Evolutionary conservation across 1,284 basidiomycete genomes (phyloP), one percentile per base, ranked within the genome.

Genomic region (Cryptococcus sp.): DNA sequence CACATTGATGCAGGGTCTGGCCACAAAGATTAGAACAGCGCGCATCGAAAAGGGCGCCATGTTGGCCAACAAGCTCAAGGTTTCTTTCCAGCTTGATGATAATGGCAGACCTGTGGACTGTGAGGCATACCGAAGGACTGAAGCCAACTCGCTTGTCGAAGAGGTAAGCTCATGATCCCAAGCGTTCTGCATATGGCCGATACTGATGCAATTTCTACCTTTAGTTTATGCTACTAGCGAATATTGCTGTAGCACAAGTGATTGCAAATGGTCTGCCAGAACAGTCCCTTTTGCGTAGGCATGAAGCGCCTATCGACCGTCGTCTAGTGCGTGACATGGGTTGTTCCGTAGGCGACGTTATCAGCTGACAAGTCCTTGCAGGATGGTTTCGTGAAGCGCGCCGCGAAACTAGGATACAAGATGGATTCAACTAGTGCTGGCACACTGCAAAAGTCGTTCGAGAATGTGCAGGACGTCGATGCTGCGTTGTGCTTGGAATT

Each of bases 261-360:
- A 88, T 98, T 67, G 95, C 93, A 22, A 88, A 93, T 40, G 88
- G 93, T 64, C 84, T 98, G 45, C 93, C 95, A 40, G 95, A 99
- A 73, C 91, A 97, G 75, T 91, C 95, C 19, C 84, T 99, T 35
- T 85, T 99, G 47, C 88, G 94, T 59, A 89, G 95, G 54, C 94
- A 99, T 71, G 95, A 98, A 76, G 85, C 83, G 38, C 96, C 96
- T 3, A 84, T 94, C 61, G 93, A 97, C 56, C 88, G 95, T 61
- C 88, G 93, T 52, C 80, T 96, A 56, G 89, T 88, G 73, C 67
- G 84, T 81, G 11, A 7, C 65, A 42, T 50, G 53, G 47, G 13
- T n/a, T 47, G 5, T 5, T 68, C 39, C 42, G 47, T 38, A 17
- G 15, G 16, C 20, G 42, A 10, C 56, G 64, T 23, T 60, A 23